Evolutionary conservation across 2,329 filamentous ascomycete species (phyloP).

Genomic region (Epichloe uncinata): DNA sequence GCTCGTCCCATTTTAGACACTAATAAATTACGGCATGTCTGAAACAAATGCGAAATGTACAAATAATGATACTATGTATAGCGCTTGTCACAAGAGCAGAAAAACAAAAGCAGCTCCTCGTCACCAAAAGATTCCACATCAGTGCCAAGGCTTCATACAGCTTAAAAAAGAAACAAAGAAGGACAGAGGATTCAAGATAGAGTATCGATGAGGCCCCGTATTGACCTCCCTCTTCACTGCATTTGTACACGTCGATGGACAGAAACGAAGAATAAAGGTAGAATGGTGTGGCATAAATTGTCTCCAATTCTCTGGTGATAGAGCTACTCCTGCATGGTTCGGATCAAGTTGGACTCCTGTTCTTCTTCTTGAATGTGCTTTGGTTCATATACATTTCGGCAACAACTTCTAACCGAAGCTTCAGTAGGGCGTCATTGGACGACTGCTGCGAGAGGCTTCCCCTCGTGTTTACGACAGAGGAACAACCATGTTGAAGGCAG

Average conservation of each 20-base stretch:
- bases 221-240: not conserved
- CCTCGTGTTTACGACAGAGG: not conserved
- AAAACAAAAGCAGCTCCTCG: not conserved
- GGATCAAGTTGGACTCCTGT: constrained; percentile 8
- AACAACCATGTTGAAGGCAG: constrained; percentile 3
- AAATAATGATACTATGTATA: constrained; percentile 12
- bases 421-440: not conserved
- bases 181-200: not conserved
- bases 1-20: constrained; percentile 20
- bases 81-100: constrained; percentile 7
- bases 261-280: not conserved
- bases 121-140: constrained; percentile 1
- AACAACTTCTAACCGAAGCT: not conserved
- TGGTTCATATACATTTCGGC: constrained; percentile 18
- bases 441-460: not conserved
- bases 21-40: constrained; percentile 32
- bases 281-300: not conserved
- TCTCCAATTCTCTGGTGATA: not conserved
- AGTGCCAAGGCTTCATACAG: not conserved
- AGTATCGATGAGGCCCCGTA: not conserved
- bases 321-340: constrained; percentile 7
- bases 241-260: not conserved
- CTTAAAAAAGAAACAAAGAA: not conserved
- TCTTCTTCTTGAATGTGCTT: constrained; percentile 4
- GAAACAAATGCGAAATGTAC: constrained; percentile 26